Evolutionary conservation across 1,139 yeast genomes (phyloP).

Genomic region (Sugiyamaella novakii): DNA sequence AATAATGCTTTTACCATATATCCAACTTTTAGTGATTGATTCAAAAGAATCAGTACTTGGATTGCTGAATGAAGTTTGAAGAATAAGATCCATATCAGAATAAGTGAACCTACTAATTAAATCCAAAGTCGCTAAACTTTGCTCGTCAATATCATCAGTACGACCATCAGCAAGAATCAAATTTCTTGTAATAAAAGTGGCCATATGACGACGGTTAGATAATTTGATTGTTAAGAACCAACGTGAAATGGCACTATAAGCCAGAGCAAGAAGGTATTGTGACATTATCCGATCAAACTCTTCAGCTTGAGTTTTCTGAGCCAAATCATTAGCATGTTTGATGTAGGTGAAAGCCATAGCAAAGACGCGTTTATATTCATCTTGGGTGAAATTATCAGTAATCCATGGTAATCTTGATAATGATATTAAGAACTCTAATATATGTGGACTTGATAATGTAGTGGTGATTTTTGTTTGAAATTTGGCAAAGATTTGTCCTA

Average conservation of each 20-base stretch:
- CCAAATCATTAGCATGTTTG: constrained; percentile 64
- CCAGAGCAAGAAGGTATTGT: constrained; percentile 62
- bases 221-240: constrained; percentile 73
- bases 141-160: constrained; percentile 50
- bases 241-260: constrained; percentile 67
- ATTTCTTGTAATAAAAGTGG: constrained; percentile 64
- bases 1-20: constrained; percentile 60
- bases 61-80: constrained; percentile 23
- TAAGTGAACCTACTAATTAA: constrained; percentile 67
- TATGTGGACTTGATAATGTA: constrained; percentile 69
- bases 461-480: constrained; percentile 76
- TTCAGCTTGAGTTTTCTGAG: constrained; percentile 36
- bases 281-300: constrained; percentile 45
- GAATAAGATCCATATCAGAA: constrained; percentile 57
- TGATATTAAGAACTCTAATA: constrained; percentile 71
- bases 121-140: constrained; percentile 67
- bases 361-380: constrained; percentile 77
- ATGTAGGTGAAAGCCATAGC: constrained; percentile 82
- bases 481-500: constrained; percentile 65
- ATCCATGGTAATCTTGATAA: constrained; percentile 67
- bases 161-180: constrained; percentile 51
- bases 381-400: constrained; percentile 71
- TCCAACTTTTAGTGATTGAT: constrained; percentile 53
- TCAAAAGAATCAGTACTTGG: constrained; percentile 18
- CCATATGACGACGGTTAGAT: constrained; percentile 58